Base-by-base conservation (phyloP, 352 stramenopile species). In the Phytopythium montanum region DNA sequence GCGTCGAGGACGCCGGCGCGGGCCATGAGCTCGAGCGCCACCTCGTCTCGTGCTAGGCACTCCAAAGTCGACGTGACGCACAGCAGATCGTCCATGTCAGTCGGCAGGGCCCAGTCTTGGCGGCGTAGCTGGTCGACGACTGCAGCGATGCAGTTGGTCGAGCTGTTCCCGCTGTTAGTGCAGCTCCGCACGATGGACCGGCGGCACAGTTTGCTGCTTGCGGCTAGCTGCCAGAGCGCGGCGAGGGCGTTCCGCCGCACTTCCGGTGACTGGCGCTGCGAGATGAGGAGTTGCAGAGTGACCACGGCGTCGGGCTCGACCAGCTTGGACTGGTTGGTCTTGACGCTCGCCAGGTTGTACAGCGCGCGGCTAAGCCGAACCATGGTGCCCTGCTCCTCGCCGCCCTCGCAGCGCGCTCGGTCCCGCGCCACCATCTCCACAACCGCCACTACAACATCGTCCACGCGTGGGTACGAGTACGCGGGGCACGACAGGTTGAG, bases 401-500 rank as follows among this genome's bases (percentile, higher is more conserved):
- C 58, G 65, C 23, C 83, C 75, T 46, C 52, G 12, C 5, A 21
- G 5, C 45, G 19, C 16, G 21, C 50, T 19, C 68, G 70, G 26
- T 88, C 76, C 6, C 60, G 66, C 3, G 57, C 65, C 48, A 78
- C 76, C 2, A 71, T 70, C 33, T 92, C 82, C 10, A 73, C 59
- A n/a, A 92, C 70, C 14, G 76, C 80, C 21, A 73, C 70, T 19
- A 88, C 74, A 5, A 86, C 80, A 29, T 90, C 80, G 31, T 89
- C 80, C 21, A 88, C 73, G 5, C 78, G 80, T 18, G 80, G 70
- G 50, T 89, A 92, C 28, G 80, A 84, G 44, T 83, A 88, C 25
- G 71, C 64, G 0, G 79, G 80, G 45, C 78, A 89, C 26, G 79
- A 82, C 18, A 92, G 64, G 45, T 92, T 92, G 56, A 88, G 84